phyloP scores from a whole-genome alignment of 169 alveolate genomes.

The Cryptosporidium tyzzeri region DNA sequence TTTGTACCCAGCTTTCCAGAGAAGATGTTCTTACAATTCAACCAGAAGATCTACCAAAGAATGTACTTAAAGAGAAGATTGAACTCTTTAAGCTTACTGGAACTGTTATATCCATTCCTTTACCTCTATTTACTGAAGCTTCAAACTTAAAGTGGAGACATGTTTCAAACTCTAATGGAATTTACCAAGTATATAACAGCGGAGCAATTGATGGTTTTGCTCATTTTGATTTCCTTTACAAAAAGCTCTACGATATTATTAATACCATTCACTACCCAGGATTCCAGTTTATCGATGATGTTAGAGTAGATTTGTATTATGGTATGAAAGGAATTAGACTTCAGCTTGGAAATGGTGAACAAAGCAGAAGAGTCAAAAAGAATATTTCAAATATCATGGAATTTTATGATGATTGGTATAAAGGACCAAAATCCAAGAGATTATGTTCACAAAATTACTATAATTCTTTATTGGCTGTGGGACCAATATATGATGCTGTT shows the following conservation, averaged over 20 bases:
- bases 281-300: conserved; percentile 60
- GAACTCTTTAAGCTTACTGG: conserved; percentile 61
- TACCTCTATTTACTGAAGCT: conserved; percentile 18
- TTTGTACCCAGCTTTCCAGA: conserved; percentile 47
- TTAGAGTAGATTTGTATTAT: conserved; percentile 27
- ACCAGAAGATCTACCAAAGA: conserved; percentile 68
- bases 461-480: background rate
- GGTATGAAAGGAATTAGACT: background rate
- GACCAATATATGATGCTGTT: conserved; percentile 52
- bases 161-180: background rate
- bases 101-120: conserved; percentile 36
- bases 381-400: background rate
- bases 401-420: conserved; percentile 31
- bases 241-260: conserved; percentile 50
- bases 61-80: conserved; percentile 28
- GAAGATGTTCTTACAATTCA: conserved; percentile 49
- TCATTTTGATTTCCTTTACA: conserved; percentile 57
- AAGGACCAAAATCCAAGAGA: conserved; percentile 22
- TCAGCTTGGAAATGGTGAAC: conserved; percentile 8
- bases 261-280: conserved; percentile 4
- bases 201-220: conserved; percentile 76
- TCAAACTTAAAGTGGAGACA: conserved; percentile 56
- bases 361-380: conserved; percentile 8
- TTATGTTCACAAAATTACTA: conserved; percentile 13
- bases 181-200: conserved; percentile 51